Percentiles rank a stretch among this genome's conserved stretches.
phyloP scores from a whole-genome alignment of 179 eudicot species.

The Monotropa hypopitys region DNA sequence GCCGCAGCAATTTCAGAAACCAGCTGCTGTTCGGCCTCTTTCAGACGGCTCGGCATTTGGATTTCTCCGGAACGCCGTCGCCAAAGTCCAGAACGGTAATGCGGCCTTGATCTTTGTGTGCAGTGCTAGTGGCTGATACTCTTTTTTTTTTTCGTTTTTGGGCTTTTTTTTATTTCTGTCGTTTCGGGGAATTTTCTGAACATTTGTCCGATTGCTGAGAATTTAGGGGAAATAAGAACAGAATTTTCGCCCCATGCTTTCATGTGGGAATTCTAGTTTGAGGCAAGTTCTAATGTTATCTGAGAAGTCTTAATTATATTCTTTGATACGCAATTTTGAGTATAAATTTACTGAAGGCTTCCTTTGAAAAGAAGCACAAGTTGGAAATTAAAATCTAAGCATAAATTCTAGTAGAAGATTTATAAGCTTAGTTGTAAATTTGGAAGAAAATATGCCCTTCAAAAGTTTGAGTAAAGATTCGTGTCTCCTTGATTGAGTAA shows the following conservation, averaged over 20 bases:
- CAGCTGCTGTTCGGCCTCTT: constrained; percentile 16
- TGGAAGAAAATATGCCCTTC: background rate
- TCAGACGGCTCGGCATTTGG: constrained; percentile 23
- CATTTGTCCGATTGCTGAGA: background rate
- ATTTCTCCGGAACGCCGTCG: constrained; percentile 51
- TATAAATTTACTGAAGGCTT: background rate
- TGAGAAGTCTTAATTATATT: no score
- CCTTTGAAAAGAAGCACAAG: background rate
- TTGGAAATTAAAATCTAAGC: background rate
- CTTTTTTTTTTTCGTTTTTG: background rate
- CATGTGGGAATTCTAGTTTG: background rate
- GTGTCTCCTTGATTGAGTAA: background rate
- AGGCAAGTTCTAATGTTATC: background rate
- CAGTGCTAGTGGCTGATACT: background rate
- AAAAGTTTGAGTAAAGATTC: background rate
- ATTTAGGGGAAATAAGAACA: background rate
- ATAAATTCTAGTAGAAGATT: background rate
- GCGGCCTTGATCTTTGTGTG: constrained; percentile 4
- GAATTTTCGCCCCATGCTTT: background rate
- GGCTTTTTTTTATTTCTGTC: background rate
- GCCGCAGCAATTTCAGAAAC: constrained; percentile 43
- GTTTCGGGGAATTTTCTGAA: background rate
- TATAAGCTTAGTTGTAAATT: background rate
- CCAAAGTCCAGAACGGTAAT: constrained; percentile 68
- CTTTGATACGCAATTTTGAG: no score